Conservation (phyloP, 768 basidiomycete species). For the Boletus insuetus region DNA sequence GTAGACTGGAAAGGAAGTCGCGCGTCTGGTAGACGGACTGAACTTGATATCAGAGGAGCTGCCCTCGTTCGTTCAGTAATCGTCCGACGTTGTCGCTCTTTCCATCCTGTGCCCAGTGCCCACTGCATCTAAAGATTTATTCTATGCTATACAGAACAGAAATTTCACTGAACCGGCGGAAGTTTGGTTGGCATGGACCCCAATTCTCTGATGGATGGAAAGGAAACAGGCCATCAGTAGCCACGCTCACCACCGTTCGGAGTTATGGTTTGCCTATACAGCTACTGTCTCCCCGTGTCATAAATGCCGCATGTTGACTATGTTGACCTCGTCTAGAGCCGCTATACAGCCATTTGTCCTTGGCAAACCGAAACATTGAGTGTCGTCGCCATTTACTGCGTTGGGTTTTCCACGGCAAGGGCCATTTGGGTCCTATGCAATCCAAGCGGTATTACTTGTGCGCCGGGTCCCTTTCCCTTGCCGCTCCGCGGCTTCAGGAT, state of each 20-base stretch:
- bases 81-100: not conserved
- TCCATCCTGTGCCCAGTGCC: constrained; percentile 7
- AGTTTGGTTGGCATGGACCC: no score
- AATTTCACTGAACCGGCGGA: not conserved
- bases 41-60: constrained; percentile 25
- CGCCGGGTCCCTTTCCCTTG: not conserved
- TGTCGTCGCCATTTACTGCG: not conserved
- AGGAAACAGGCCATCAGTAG: no score
- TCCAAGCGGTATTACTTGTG: not conserved
- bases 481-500: not conserved
- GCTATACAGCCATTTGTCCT: not conserved
- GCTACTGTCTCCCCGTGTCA: not conserved
- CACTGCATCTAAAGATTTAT: not conserved
- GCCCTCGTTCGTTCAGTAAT: constrained; percentile 18
- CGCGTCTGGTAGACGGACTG: constrained; percentile 28
- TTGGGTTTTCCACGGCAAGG: not conserved
- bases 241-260: not conserved
- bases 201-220: not conserved
- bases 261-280: not conserved
- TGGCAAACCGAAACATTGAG: not conserved
- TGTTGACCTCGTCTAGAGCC: no score
- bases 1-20: constrained; percentile 28
- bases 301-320: no score
- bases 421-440: not conserved
- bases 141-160: not conserved